A percentile compares a stretch with the other conserved stretches of the same genome.
Evolutionary conservation across 345 rosid genomes (phyloP).

Genomic region (Anastatica hierochuntica): DNA sequence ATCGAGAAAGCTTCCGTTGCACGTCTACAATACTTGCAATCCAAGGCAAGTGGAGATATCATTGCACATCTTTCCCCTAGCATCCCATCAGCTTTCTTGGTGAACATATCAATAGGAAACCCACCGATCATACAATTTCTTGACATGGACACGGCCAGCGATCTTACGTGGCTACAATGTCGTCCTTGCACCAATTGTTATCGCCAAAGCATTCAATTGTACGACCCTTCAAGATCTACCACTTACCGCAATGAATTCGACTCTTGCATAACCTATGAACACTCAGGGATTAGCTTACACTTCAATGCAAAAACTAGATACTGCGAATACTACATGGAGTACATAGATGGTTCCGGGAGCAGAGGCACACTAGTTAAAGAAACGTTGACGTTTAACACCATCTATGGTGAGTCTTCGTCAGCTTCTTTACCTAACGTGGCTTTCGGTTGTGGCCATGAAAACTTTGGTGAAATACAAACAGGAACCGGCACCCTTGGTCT

Average conservation of each 20-base stretch:
- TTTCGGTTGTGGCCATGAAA: background rate
- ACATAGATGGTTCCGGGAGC: background rate
- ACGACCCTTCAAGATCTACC: background rate
- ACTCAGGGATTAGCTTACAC: background rate
- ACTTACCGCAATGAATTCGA: background rate
- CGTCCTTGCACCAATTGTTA: background rate
- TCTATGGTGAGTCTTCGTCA: background rate
- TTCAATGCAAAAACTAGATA: background rate
- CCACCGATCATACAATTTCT: conserved; percentile 1
- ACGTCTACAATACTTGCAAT: background rate
- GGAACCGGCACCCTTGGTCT: background rate
- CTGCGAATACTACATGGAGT: background rate
- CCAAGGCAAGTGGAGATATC: conserved; percentile 1
- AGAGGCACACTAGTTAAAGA: background rate
- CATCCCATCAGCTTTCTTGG: background rate
- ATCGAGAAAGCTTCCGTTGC: background rate
- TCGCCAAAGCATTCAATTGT: background rate
- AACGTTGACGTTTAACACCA: background rate
- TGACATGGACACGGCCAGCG: background rate
- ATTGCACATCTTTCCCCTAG: background rate
- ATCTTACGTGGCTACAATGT: background rate
- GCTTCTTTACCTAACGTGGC: background rate
- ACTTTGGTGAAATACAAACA: background rate
- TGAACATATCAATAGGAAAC: conserved; percentile 13
- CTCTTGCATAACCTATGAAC: background rate